phyloP scores from a whole-genome alignment of 2,329 filamentous ascomycete species.

The Teratosphaeria gauchensis region DNA sequence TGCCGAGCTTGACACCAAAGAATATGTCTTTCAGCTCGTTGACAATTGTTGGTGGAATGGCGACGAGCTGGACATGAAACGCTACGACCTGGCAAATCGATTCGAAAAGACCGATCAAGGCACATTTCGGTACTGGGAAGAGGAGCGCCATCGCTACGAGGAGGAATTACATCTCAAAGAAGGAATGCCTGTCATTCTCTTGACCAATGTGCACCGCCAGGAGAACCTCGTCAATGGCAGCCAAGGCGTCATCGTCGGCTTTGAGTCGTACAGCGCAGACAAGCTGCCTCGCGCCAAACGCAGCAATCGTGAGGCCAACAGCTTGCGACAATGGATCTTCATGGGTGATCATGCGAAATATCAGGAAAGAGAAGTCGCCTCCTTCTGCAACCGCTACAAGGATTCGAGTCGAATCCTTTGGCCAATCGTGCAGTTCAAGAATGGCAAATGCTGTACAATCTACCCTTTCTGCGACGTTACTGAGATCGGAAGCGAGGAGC shows the following conservation, averaged over 20 bases:
- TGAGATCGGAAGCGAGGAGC: constrained; percentile 35
- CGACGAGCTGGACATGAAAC: too few species aligned
- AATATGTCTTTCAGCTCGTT: background rate
- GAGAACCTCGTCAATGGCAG: constrained; percentile 40
- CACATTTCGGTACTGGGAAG: background rate
- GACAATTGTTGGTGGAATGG: background rate
- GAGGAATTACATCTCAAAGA: constrained; percentile 38
- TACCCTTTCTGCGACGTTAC: constrained; percentile 41
- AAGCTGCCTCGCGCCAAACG: background rate
- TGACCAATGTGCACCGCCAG: constrained; percentile 39
- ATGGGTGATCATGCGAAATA: background rate
- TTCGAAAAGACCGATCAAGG: background rate
- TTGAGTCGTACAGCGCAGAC: background rate
- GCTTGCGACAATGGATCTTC: background rate
- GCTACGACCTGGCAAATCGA: too few species aligned
- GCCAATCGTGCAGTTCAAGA: background rate
- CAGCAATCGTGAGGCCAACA: background rate
- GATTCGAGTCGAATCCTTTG: background rate
- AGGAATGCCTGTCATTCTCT: constrained; percentile 44
- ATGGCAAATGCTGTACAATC: constrained; percentile 23
- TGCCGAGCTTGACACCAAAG: background rate
- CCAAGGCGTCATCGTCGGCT: constrained; percentile 38
- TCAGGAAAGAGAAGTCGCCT: background rate
- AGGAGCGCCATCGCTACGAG: constrained; percentile 37
- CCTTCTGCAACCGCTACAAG: background rate